These are phyloP conservation scores for Pneumocystis oryctolagi DNA, from an alignment of 1,139 yeast species.

Conservation along the genomic window DNA sequence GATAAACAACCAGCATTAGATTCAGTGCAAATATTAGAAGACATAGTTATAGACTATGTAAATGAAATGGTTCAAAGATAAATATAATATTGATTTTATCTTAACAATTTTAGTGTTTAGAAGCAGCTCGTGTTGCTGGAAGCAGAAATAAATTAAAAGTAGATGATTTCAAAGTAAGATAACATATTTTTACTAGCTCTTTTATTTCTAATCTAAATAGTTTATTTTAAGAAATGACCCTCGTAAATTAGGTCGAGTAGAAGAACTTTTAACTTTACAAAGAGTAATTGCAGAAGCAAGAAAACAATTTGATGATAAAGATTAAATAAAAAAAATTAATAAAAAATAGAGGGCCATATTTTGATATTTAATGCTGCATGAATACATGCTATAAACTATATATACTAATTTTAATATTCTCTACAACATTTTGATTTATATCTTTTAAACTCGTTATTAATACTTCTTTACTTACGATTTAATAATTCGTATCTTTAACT, in stretches of 20 bases:
- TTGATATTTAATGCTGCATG: not conserved
- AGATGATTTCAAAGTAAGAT: conserved; percentile 51
- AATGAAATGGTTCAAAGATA: conserved; percentile 36
- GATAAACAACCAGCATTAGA: conserved; percentile 62
- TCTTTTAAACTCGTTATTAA: not conserved
- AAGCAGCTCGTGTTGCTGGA: conserved; percentile 39
- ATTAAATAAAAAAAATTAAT: conserved; percentile 1
- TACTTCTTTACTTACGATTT: not conserved
- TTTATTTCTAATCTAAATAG: conserved; percentile 2
- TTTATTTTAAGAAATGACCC: conserved; percentile 76
- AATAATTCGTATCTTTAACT: not conserved
- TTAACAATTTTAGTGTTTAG: conserved; percentile 31
- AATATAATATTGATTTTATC: conserved; percentile 16
- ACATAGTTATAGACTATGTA: conserved; percentile 62
- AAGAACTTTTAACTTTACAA: conserved; percentile 61
- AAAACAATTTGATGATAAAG: conserved; percentile 54
- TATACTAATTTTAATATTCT: not conserved
- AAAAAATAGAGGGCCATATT: not conserved
- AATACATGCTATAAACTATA: not conserved
- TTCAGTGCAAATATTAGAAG: conserved; percentile 69
- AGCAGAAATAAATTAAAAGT: conserved; percentile 60
- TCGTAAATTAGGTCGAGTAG: conserved; percentile 66
- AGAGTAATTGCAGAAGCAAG: conserved; percentile 65
- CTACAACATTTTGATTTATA: not conserved
- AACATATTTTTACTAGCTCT: not conserved